Conservation (phyloP, 1,284 basidiomycete genomes). For the Pisolithus thermaeus region DNA sequence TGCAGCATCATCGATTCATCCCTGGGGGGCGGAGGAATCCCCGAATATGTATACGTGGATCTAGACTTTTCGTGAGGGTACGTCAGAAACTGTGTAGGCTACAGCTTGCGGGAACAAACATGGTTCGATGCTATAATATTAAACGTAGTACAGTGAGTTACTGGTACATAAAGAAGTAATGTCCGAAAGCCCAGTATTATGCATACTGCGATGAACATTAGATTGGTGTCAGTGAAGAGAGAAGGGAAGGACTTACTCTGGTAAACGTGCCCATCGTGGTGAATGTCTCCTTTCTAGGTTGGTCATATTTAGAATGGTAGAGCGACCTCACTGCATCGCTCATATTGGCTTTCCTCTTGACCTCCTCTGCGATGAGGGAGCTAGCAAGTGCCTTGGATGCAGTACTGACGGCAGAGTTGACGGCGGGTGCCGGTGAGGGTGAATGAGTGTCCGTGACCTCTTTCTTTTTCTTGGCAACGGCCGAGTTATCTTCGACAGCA, state of each 20-base stretch:
- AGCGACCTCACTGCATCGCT: constrained; percentile 69
- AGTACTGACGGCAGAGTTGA: constrained; percentile 51
- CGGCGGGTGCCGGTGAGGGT: constrained; percentile 26
- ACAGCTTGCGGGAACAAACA: neutral
- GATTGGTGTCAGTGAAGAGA: neutral
- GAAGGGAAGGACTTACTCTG: constrained; percentile 46
- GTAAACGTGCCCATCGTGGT: constrained; percentile 81
- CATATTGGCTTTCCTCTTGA: constrained; percentile 70
- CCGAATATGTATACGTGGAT: no score
- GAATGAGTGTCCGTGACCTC: constrained; percentile 18
- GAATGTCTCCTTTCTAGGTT: constrained; percentile 67
- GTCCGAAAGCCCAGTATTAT: neutral
- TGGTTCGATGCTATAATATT: neutral
- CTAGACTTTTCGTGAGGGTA: no score
- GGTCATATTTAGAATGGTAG: constrained; percentile 48
- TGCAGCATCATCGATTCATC: no score
- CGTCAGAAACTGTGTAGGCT: no score
- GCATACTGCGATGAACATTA: neutral
- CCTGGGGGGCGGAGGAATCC: no score
- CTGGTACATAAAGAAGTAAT: neutral
- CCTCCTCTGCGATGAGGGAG: constrained; percentile 65
- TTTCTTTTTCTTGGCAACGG: constrained; percentile 39
- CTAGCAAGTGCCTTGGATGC: constrained; percentile 57
- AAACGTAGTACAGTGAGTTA: neutral
- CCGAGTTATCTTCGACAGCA: constrained; percentile 29